Evolutionary conservation across 2,329 filamentous ascomycete species (phyloP).

Genomic region (Penicillium oxalicum): DNA sequence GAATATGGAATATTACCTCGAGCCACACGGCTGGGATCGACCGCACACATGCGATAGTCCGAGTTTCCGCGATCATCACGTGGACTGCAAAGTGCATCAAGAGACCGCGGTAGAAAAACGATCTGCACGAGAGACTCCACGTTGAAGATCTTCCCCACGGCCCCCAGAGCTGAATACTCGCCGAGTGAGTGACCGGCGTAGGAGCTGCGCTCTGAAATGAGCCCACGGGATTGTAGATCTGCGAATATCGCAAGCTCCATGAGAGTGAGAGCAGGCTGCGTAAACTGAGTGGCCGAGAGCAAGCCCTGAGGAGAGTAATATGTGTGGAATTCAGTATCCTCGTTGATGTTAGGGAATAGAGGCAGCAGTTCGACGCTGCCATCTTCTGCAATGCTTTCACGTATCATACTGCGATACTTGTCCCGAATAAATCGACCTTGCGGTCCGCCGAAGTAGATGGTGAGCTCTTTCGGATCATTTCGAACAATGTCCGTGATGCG

Average conservation of each 20-base stretch:
- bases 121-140: constrained; percentile 97
- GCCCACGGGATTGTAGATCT: constrained; percentile 94
- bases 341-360: constrained; percentile 60
- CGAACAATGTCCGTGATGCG: constrained; percentile 93
- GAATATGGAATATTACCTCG: background rate
- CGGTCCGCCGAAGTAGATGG: constrained; percentile 94
- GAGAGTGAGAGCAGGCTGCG: constrained; percentile 89
- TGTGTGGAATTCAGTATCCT: constrained; percentile 90
- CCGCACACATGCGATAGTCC: background rate
- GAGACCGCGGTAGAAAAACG: constrained; percentile 96
- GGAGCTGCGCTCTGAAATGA: constrained; percentile 91
- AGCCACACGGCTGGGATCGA: background rate
- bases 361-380: constrained; percentile 71
- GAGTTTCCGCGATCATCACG: background rate
- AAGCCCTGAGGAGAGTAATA: constrained; percentile 92
- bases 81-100: constrained; percentile 87
- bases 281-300: constrained; percentile 96
- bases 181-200: constrained; percentile 97
- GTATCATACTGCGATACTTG: background rate
- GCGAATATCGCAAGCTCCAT: constrained; percentile 99
- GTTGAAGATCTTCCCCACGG: constrained; percentile 68
- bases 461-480: constrained; percentile 98
- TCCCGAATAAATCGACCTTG: constrained; percentile 94
- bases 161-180: constrained; percentile 84
- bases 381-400: background rate